Evolutionary conservation across 2,329 filamentous ascomycete genomes (phyloP), one percentile per base, ranked within the genome.

Genomic region (Penicillium sp.): DNA sequence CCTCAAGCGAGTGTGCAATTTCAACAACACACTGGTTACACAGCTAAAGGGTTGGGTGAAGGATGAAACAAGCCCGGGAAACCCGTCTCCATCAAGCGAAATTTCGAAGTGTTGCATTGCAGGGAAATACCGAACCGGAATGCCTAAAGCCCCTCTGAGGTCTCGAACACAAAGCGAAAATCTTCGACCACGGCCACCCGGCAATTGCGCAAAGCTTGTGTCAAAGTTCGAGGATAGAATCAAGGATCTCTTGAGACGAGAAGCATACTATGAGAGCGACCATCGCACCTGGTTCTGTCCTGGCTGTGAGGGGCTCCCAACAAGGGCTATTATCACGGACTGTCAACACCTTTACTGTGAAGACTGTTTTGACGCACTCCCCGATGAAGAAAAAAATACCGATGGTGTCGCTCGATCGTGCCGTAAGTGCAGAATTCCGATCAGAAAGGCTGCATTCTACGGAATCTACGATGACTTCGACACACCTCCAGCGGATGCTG

Each of bases 311-410:
- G 49, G 49, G 3, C 3, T 51, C 19, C 49, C 49, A n/a, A 15
- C 38, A 6, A 23, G 27, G 25, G 49, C 49, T 13, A 52, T 52
- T 12, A 52, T 52, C 10, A 43, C 50, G 1, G 40, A 41, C 50
- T 52, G 50, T 6, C 6, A 33, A 13, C 50, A 52, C 17, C 50
- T 52, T 42, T 52, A 43, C 15, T 52, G 50, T 1, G 50, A 52
- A 10, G 50, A 52, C 3, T 33, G 50, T 8, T 52, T 52, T 2
- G 38, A 52, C 3, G 8, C 50, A 25, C 38, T 52, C 5, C 6
- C 2, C 0, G 50, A 33, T 7, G 6, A 23, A n/a, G 2, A 43
- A n/a, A 5, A 6, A 2, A 33, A 33, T 2, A 52, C 19, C 1
- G 27, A 43, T n/a, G 49, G 38, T 15, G 27, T 52, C 19, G 4